These are phyloP conservation scores for Euphorbia tirucalli DNA, from an alignment of 345 rosid species.

Conservation along the genomic window DNA sequence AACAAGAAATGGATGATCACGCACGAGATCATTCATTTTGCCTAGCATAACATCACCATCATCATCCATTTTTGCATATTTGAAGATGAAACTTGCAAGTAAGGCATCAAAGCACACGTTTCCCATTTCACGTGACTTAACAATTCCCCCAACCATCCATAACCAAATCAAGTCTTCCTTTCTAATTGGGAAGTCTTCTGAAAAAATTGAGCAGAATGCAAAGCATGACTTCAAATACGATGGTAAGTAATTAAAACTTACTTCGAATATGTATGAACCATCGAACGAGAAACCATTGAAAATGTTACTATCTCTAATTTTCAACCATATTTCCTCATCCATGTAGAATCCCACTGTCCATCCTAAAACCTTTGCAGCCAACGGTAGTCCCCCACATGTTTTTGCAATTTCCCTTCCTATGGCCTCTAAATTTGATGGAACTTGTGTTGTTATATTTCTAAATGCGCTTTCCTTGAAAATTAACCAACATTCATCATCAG, in stretches of 20 bases:
- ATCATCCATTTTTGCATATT: slow-evolving; percentile 8
- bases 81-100: slow-evolving; percentile 22
- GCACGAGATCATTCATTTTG: slow-evolving; percentile 32
- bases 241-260: slow-evolving; percentile 4
- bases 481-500: slow-evolving; percentile 19
- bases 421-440: background rate
- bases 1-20: slow-evolving; percentile 22
- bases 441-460: background rate
- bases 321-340: slow-evolving; percentile 4
- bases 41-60: background rate
- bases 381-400: slow-evolving; percentile 23
- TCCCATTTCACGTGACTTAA: background rate
- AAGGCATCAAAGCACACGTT: slow-evolving; percentile 18
- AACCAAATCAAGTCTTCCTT: background rate
- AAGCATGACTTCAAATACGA: slow-evolving; percentile 1
- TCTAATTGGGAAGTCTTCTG: background rate
- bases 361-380: slow-evolving; percentile 9
- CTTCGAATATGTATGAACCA: too few species aligned
- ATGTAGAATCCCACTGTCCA: background rate
- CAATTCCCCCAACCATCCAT: slow-evolving; percentile 13
- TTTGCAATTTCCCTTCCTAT: slow-evolving; percentile 20
- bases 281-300: background rate
- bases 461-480: slow-evolving; percentile 12
- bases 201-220: slow-evolving; percentile 9
- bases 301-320: slow-evolving; percentile 4